Percentiles rank a stretch among this genome's conserved stretches.
These are phyloP conservation scores for Aspergillus kassunensis DNA, from an alignment of 495 filamentous ascomycete genomes.

Conservation along the genomic window DNA sequence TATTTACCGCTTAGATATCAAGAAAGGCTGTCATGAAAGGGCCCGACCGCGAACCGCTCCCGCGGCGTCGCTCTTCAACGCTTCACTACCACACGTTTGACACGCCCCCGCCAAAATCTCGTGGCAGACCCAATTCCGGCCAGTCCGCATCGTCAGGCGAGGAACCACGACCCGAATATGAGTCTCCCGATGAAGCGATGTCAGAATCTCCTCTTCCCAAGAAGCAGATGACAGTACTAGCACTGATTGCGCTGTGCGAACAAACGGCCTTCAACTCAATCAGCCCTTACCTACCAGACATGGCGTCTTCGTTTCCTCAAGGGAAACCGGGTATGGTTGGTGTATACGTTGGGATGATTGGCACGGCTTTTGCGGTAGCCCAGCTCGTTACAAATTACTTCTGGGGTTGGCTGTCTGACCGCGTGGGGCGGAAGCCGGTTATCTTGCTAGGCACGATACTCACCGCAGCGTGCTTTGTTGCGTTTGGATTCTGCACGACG, in stretches of 20 bases:
- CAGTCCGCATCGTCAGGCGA: conserved; percentile 42
- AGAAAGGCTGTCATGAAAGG: conserved; percentile 21
- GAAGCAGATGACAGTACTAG: conserved; percentile 78
- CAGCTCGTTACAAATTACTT: conserved; percentile 90
- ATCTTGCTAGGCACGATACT: conserved; percentile 82
- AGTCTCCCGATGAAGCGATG: conserved; percentile 31
- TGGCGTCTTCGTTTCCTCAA: conserved; percentile 82
- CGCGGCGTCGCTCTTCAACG: conserved; percentile 58
- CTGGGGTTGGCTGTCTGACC: conserved; percentile 90
- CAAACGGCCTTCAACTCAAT: conserved; percentile 97
- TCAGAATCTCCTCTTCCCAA: conserved; percentile 68
- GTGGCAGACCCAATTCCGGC: conserved; percentile 54
- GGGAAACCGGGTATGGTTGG: conserved; percentile 68
- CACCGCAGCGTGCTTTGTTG: conserved; percentile 74
- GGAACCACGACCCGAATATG: conserved; percentile 26
- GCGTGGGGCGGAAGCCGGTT: conserved; percentile 87
- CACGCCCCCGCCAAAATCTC: conserved; percentile 80
- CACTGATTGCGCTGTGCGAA: conserved; percentile 83
- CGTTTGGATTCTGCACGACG: conserved; percentile 81
- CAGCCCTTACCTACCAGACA: conserved; percentile 90
- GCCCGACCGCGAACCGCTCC: conserved; percentile 40
- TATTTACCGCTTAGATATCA: background rate
- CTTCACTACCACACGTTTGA: conserved; percentile 94
- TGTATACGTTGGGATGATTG: conserved; percentile 85
- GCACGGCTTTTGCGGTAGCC: conserved; percentile 84